Percentiles rank a stretch among this genome's conserved stretches.
Evolutionary conservation across 2,329 filamentous ascomycete species (phyloP).

Genomic region (Cercospora zeina): DNA sequence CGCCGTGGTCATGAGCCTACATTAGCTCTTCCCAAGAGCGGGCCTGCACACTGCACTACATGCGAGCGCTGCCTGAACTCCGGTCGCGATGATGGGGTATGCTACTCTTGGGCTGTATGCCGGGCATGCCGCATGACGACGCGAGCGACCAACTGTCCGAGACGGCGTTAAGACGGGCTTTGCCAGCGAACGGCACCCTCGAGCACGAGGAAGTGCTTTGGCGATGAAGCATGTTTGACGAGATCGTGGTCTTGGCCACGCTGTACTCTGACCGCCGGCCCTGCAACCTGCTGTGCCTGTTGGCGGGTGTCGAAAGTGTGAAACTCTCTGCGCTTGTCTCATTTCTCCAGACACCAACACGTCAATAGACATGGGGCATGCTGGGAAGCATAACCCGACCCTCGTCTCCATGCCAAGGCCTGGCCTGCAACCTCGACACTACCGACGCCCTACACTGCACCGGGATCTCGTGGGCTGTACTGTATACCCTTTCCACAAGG

Average conservation of each 20-base stretch:
- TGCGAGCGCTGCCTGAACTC: neutral
- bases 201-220: neutral
- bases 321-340: neutral
- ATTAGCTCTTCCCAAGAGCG: neutral
- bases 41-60: neutral
- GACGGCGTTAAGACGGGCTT: neutral
- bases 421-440: constrained; percentile 1
- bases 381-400: neutral
- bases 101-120: neutral
- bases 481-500: neutral
- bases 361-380: constrained; percentile 3
- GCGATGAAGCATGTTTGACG: neutral
- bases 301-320: neutral
- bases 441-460: neutral
- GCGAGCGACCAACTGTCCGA: neutral
- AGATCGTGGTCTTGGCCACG: neutral
- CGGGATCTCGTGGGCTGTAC: neutral
- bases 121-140: neutral
- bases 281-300: neutral
- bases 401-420: constrained; percentile 1
- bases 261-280: neutral
- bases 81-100: neutral
- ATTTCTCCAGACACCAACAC: constrained; percentile 6
- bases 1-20: neutral
- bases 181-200: neutral